These are phyloP conservation scores for Cordyceps sp. DNA, from an alignment of 2,329 filamentous ascomycete genomes.

Conservation along the genomic window DNA sequence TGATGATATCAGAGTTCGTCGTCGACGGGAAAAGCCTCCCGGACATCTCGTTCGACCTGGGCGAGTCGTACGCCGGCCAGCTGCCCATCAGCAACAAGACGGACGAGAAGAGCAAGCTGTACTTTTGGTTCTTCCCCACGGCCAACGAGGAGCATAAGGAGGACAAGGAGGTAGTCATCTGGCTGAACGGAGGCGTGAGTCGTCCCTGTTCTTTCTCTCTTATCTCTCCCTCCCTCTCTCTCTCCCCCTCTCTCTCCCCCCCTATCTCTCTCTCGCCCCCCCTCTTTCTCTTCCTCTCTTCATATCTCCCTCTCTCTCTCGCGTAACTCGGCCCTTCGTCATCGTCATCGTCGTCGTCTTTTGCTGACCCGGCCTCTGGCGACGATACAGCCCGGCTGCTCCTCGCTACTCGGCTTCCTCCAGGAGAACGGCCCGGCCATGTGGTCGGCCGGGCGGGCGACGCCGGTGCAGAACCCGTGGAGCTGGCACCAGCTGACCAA, in stretches of 20 bases:
- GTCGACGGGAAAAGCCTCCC: constrained; percentile 46
- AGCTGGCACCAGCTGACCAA: constrained; percentile 35
- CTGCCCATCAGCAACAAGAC: constrained; percentile 32
- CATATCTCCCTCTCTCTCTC: too few relatives aligned
- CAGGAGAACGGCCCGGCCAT: constrained; percentile 63
- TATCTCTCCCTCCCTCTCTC: too few relatives aligned
- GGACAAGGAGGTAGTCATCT: constrained; percentile 44
- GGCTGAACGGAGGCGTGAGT: constrained; percentile 36
- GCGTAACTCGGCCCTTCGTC: too few relatives aligned
- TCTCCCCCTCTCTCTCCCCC: too few relatives aligned
- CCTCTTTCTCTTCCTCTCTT: too few relatives aligned
- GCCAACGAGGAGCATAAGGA: constrained; percentile 23
- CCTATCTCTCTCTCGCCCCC: too few relatives aligned
- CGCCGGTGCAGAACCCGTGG: constrained; percentile 49
- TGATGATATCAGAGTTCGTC: constrained; percentile 40
- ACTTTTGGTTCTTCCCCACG: constrained; percentile 53
- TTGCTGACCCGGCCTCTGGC: too few relatives aligned
- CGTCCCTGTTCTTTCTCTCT: too few relatives aligned
- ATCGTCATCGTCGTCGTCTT: too few relatives aligned
- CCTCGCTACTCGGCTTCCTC: constrained; percentile 50
- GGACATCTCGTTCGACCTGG: constrained; percentile 46
- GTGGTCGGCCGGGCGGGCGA: constrained; percentile 54
- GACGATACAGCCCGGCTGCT: constrained; percentile 38
- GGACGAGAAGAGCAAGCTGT: constrained; percentile 35
- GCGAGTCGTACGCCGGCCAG: constrained; percentile 41